These are phyloP conservation scores for Diaporthe caulivora DNA, from an alignment of 2,329 filamentous ascomycete genomes.

Conservation along the genomic window DNA sequence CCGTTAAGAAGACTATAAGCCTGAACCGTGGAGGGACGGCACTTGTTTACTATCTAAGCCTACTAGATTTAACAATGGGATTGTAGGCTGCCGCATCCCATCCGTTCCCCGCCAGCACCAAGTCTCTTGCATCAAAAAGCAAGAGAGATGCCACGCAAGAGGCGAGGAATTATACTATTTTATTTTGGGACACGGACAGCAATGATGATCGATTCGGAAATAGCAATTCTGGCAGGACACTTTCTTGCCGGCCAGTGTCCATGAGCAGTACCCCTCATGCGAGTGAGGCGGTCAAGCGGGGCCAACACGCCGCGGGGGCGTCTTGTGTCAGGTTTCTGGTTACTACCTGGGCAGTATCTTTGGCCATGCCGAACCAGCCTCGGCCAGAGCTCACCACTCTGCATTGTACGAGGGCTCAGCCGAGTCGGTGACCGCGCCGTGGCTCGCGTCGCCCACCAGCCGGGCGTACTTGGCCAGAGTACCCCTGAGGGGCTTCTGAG, in stretches of 20 bases:
- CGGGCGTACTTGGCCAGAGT: conserved; percentile 90
- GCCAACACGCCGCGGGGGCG: neutral
- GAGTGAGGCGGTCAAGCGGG: conserved; percentile 34
- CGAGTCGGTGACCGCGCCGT: conserved; percentile 88
- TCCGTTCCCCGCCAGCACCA: neutral
- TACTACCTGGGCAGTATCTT: neutral
- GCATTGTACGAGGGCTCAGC: conserved; percentile 42
- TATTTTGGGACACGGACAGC: neutral
- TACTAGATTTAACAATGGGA: neutral
- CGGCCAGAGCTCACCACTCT: conserved; percentile 38
- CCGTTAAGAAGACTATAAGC: neutral
- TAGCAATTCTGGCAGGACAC: neutral
- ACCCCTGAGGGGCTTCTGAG: conserved; percentile 81
- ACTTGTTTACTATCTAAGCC: neutral
- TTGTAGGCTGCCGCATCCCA: neutral
- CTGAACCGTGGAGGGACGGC: neutral
- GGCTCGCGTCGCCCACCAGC: conserved; percentile 90
- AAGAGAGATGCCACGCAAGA: neutral
- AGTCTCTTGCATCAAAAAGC: too few species aligned
- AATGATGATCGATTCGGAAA: neutral
- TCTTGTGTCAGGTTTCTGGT: neutral
- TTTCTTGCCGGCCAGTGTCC: neutral
- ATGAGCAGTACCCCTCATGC: neutral
- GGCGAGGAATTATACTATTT: neutral
- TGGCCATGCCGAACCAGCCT: neutral